Evolutionary conservation across 768 basidiomycete species (phyloP), one percentile per base, ranked within the genome.

Genomic region (Leccinum rimulosum): DNA sequence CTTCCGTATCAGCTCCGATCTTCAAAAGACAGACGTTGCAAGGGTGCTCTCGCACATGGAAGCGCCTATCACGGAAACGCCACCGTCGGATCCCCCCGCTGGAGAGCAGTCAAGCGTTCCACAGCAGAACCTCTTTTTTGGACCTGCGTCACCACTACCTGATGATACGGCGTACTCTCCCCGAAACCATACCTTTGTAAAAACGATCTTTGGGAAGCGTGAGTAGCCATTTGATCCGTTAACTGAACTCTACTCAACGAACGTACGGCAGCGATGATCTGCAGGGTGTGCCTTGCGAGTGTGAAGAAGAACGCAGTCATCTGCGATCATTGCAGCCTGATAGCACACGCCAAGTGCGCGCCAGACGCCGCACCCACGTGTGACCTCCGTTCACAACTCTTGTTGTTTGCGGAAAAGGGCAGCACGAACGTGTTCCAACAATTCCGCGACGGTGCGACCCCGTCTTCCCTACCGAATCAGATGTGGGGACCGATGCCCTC

Each of bases 171-270:
- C 68, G 31, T 82, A 88, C 61, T 82, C 84, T 4, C 82, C 86
- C 19, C 82, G 84, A 50, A 82, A 87, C 38, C 95, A 97, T 67
- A 81, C 83, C 12, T 95, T 96, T 71, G 89, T 96, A 31, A 95
- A 92, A 77, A 95, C 93, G 4, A 89, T 89, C 9, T 97, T 98
- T 73, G 86, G 87, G 68, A 95, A 95, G 79, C 85, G 95, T 97
- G 70, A 71, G 91, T 78, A 47, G 61, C 14, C 47, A 15, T 52
- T 52, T n/a, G 51, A n/a, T 50, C 17, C 35, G 8, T 35, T 8
- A 11, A 27, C n/a, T 50, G 31, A 19, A 58, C 15, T n/a, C 35
- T 54, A 10, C 48, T 64, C 12, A 62, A 58, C 53, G 33, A 64
- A 54, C 25, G 35, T 53, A 54, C 51, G 35, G 51, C 66, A 98